Percentiles rank a stretch among this genome's conserved stretches.
Conservation (phyloP, 2,329 filamentous ascomycete genomes). For the Cladophialophora bantiana region DNA sequence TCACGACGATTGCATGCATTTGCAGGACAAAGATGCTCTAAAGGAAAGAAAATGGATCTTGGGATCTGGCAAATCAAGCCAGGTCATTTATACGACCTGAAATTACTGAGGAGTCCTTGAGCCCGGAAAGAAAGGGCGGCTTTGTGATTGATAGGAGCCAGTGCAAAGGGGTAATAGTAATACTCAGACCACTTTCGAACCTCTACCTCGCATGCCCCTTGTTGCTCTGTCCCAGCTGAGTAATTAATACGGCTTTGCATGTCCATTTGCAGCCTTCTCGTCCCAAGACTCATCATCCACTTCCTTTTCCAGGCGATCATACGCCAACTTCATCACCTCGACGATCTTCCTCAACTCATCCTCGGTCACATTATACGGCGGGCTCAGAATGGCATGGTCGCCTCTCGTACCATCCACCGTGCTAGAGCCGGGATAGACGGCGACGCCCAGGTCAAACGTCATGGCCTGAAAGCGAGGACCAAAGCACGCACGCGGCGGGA, state of each 20-base stretch:
- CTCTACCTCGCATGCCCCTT: not conserved
- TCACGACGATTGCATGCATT: conserved; percentile 16
- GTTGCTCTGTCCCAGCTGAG: not conserved
- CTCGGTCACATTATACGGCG: conserved; percentile 59
- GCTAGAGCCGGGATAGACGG: conserved; percentile 61
- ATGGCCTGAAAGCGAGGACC: conserved; percentile 53
- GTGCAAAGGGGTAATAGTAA: conserved; percentile 24
- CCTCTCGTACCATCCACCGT: conserved; percentile 59
- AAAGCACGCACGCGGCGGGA: conserved; percentile 53
- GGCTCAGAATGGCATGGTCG: conserved; percentile 62
- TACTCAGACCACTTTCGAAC: conserved; percentile 12
- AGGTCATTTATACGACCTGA: not conserved
- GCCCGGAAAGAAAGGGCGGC: conserved; percentile 8
- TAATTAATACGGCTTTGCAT: not conserved
- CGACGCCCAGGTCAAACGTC: conserved; percentile 51
- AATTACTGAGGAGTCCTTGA: conserved; percentile 1
- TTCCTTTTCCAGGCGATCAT: conserved; percentile 32
- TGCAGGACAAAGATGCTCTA: conserved; percentile 9
- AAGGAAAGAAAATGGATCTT: conserved; percentile 12
- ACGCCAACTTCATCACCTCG: conserved; percentile 54
- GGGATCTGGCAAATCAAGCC: conserved; percentile 3
- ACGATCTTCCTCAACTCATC: conserved; percentile 59
- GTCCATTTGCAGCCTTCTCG: conserved; percentile 1
- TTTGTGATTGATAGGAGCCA: conserved; percentile 14
- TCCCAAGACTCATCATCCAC: conserved; percentile 20